Conservation (phyloP, 169 alveolate genomes). For the Babesia gibsoni region DNA sequence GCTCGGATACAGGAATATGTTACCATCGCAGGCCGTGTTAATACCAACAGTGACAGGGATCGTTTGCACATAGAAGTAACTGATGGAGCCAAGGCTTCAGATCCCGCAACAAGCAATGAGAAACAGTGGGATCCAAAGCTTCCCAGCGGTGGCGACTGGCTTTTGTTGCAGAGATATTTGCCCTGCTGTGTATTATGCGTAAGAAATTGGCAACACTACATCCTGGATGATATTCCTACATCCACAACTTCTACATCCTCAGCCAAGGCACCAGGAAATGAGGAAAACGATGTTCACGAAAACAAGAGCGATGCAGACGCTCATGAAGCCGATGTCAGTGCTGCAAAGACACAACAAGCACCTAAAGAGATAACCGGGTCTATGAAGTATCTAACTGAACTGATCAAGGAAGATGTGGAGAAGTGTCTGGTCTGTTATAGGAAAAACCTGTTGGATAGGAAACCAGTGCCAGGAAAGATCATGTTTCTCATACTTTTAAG, state of each 20-base stretch:
- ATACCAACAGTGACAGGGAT: slow-evolving; percentile 6
- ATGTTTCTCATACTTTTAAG: slow-evolving; percentile 34
- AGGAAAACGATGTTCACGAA: background rate
- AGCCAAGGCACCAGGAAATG: slow-evolving; percentile 8
- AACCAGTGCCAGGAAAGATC: slow-evolving; percentile 39
- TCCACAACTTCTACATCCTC: background rate
- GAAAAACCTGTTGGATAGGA: background rate
- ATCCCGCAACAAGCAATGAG: background rate
- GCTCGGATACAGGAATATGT: slow-evolving; percentile 11
- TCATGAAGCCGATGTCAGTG: background rate
- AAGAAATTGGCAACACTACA: slow-evolving; percentile 53
- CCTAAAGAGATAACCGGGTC: slow-evolving; percentile 4
- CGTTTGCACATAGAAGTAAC: slow-evolving; percentile 17
- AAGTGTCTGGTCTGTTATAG: slow-evolving; percentile 6
- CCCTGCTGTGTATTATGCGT: slow-evolving; percentile 52
- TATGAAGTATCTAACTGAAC: slow-evolving; percentile 17
- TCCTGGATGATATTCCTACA: slow-evolving; percentile 14
- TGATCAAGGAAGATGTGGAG: slow-evolving; percentile 56
- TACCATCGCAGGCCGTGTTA: slow-evolving; percentile 11
- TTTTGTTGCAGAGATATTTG: slow-evolving; percentile 3
- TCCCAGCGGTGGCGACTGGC: slow-evolving; percentile 25
- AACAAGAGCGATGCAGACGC: background rate
- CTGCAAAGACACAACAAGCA: background rate
- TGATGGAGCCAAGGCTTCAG: background rate
- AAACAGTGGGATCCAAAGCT: background rate